Conservation (phyloP, 352 stramenopile genomes). For the Lagenidium giganteum region DNA sequence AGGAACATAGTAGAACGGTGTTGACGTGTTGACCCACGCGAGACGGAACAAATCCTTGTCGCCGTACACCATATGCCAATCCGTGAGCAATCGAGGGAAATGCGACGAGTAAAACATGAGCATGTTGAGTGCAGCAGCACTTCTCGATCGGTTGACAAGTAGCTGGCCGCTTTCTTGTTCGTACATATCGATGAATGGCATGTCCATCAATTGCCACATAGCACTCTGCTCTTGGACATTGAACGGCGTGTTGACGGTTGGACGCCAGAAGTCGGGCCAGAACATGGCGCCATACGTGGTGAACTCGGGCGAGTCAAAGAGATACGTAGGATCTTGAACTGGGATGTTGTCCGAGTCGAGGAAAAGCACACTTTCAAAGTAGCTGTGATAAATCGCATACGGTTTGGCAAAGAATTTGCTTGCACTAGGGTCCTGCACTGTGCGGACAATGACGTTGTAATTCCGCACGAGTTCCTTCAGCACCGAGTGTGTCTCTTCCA, state of each 20-base stretch:
- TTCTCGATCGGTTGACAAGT: constrained; percentile 49
- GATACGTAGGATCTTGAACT: constrained; percentile 69
- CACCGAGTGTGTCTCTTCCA: constrained; percentile 49
- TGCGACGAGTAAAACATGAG: constrained; percentile 80
- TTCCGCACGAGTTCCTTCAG: constrained; percentile 42
- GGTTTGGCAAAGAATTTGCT: constrained; percentile 76
- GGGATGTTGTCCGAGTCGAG: constrained; percentile 83
- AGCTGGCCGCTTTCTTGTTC: constrained; percentile 81
- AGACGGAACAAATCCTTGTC: constrained; percentile 79
- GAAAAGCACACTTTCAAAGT: constrained; percentile 74
- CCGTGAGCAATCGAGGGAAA: constrained; percentile 44
- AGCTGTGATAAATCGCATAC: constrained; percentile 70
- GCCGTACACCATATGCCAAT: constrained; percentile 66
- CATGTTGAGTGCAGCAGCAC: constrained; percentile 38
- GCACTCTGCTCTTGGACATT: constrained; percentile 69
- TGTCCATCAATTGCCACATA: constrained; percentile 70
- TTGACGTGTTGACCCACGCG: constrained; percentile 72
- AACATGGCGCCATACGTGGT: constrained; percentile 58
- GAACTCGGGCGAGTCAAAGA: constrained; percentile 73
- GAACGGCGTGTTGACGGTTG: constrained; percentile 48
- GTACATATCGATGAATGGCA: constrained; percentile 85
- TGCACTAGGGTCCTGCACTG: constrained; percentile 50
- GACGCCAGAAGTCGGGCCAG: constrained; percentile 84
- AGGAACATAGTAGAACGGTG: constrained; percentile 62
- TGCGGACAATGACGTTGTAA: constrained; percentile 51